These are phyloP conservation scores for Phytopythium boreale DNA, from an alignment of 352 stramenopile species.

Conservation along the genomic window DNA sequence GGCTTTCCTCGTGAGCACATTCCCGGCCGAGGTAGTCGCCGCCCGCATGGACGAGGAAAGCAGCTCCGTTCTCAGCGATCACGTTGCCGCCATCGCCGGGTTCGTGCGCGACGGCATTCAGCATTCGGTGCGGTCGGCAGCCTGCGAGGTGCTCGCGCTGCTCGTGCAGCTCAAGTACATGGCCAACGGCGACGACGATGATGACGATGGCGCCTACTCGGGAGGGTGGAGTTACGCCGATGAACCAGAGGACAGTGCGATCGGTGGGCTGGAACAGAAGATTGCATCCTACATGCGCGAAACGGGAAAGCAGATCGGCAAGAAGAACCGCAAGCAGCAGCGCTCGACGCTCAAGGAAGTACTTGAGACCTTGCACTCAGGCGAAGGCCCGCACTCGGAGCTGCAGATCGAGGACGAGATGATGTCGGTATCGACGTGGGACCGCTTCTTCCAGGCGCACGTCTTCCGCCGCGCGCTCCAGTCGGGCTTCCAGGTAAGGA, in stretches of 20 bases:
- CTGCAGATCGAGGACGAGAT: conserved; percentile 53
- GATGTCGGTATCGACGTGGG: conserved; percentile 53
- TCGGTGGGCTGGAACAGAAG: conserved; percentile 46
- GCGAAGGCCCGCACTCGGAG: conserved; percentile 51
- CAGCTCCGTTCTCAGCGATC: conserved; percentile 42
- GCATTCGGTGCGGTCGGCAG: conserved; percentile 31
- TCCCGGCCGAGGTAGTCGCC: conserved; percentile 43
- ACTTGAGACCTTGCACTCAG: conserved; percentile 52
- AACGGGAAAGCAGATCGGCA: conserved; percentile 65
- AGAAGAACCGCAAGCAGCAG: conserved; percentile 68
- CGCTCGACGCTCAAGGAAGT: conserved; percentile 69
- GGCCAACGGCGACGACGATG: conserved; percentile 12
- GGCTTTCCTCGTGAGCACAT: conserved; percentile 51
- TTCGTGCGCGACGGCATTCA: conserved; percentile 54
- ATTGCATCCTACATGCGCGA: conserved; percentile 62
- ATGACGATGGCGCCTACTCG: background rate
- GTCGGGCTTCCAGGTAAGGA: conserved; percentile 48
- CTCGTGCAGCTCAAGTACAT: conserved; percentile 66
- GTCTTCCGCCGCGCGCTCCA: conserved; percentile 51
- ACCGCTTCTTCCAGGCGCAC: conserved; percentile 62
- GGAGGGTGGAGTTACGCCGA: conserved; percentile 41
- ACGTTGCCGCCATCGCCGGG: conserved; percentile 44
- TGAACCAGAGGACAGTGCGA: conserved; percentile 33
- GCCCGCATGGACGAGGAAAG: conserved; percentile 38
- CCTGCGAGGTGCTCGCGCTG: conserved; percentile 57